phyloP scores from a whole-genome alignment of 83 land plant species.

The Diphasiastrum complanatum region DNA sequence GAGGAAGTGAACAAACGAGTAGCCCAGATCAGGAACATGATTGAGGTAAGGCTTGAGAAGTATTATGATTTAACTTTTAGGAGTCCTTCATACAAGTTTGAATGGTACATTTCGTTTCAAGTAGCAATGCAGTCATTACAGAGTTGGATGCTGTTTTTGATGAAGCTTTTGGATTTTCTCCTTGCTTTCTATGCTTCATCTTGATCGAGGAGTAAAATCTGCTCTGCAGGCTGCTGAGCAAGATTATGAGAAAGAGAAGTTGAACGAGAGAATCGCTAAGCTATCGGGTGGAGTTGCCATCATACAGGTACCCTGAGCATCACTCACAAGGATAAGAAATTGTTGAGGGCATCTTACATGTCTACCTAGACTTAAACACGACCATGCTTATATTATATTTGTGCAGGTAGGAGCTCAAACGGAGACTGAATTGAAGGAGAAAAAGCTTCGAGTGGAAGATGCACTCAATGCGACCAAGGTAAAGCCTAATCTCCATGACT shows the following conservation, averaged over 20 bases:
- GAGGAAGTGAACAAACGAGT: conserved; percentile 74
- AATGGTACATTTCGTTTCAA: too few relatives aligned
- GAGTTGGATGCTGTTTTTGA: background rate
- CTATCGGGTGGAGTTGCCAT: conserved; percentile 93
- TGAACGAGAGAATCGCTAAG: conserved; percentile 90
- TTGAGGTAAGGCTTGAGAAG: conserved; percentile 51
- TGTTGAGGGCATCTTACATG: background rate
- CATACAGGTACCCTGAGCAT: conserved; percentile 62
- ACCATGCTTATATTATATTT: background rate
- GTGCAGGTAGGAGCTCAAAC: conserved; percentile 92
- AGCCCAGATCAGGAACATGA: conserved; percentile 54
- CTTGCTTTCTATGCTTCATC: background rate
- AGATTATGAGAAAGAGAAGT: conserved; percentile 87
- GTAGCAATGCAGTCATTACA: background rate
- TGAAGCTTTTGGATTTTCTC: background rate
- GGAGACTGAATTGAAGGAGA: conserved; percentile 87
- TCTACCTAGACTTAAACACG: background rate
- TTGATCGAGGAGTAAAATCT: background rate
- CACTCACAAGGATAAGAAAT: background rate
- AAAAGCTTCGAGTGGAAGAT: conserved; percentile 92
- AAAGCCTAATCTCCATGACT: background rate
- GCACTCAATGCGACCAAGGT: conserved; percentile 95
- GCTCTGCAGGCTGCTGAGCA: conserved; percentile 58
- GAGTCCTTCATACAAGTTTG: too few relatives aligned
- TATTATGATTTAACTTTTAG: too few relatives aligned